Evolutionary conservation across 106 monocot species (phyloP), one percentile per base, ranked within the genome.

Genomic region (Gastrodia elata): DNA sequence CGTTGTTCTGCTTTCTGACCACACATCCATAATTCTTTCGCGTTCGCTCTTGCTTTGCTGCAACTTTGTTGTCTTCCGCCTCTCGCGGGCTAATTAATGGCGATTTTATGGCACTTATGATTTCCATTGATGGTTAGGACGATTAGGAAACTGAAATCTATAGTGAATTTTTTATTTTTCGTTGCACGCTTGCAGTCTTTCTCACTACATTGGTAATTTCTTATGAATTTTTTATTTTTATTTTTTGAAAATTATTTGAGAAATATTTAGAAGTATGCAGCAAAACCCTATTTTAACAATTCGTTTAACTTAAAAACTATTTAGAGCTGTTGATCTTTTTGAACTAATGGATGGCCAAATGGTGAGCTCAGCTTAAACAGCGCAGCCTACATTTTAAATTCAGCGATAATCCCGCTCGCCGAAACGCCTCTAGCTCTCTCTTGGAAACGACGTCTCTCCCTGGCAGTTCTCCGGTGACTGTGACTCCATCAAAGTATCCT

Each of bases 1-100:
- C n/a, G n/a, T n/a, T n/a, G n/a, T n/a, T 6, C 11, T 11, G 0
- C 0, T 11, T 26, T 32, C 32, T 11, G 73, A 74, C 73, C 77
- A 73, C 77, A 77, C 82, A 82, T 82, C 77, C 82, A 77, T 77
- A 82, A 73, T 73, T 74, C 75, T 72, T 38, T 64, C 72, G 81
- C 81, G 61, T 72, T 75, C n/a, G 22, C 22, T 3, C 52, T 52
- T 24, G 22, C 22, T n/a, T 18, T n/a, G 39, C 26, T 37, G 55
- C 32, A 20, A 14, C 34, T 73, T n/a, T 39, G 4, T 14, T 14
- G 8, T 16, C 8, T 0, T 10, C 20, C 16, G 10, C 38, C 76
- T 52, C 28, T 52, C 9, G 27, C 20, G 34, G 58, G 28, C n/a
- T n/a, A n/a, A n/a, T n/a, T 14, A 36, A 34, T 15, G 38, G 1